These are phyloP conservation scores for Crithidia fasciculata DNA, from an alignment of 208 protist genomes.

Conservation along the genomic window DNA sequence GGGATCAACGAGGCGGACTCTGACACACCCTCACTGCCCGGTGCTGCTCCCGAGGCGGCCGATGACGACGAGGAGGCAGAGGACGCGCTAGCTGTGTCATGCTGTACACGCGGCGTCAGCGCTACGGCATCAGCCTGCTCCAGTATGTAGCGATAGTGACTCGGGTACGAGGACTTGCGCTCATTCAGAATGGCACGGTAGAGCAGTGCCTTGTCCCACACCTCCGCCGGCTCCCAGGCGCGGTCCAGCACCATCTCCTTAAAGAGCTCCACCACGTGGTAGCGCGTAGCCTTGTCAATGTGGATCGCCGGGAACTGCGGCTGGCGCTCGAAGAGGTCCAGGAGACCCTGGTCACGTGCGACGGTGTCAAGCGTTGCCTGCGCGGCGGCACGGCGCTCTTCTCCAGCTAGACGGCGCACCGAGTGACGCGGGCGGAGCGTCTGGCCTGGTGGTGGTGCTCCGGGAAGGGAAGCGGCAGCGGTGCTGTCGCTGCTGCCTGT, in stretches of 20 bases:
- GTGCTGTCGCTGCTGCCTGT: conserved; percentile 4
- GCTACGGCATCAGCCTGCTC: conserved; percentile 47
- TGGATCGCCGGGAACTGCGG: conserved; percentile 86
- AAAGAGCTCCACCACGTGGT: conserved; percentile 84
- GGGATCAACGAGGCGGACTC: conserved; percentile 38
- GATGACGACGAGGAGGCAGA: background rate
- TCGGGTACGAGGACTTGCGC: conserved; percentile 70
- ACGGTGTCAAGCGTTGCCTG: conserved; percentile 65
- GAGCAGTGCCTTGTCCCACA: conserved; percentile 88
- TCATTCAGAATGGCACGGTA: conserved; percentile 82
- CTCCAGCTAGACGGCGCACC: conserved; percentile 55
- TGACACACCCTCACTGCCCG: background rate
- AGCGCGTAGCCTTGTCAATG: conserved; percentile 67
- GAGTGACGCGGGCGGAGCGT: conserved; percentile 68
- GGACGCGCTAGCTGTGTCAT: background rate
- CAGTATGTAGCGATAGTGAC: conserved; percentile 75
- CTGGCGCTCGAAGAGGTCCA: conserved; percentile 87
- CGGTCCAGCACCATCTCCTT: conserved; percentile 82
- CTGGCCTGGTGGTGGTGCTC: conserved; percentile 48
- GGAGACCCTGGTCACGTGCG: conserved; percentile 60
- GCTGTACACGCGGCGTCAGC: conserved; percentile 19
- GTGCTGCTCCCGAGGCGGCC: background rate
- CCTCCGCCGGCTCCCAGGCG: conserved; percentile 50
- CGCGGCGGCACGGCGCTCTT: conserved; percentile 49
- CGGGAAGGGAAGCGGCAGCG: conserved; percentile 28